These are phyloP conservation scores for Hemileia vastatrix DNA, from an alignment of 1,284 basidiomycete species.

Conservation along the genomic window DNA sequence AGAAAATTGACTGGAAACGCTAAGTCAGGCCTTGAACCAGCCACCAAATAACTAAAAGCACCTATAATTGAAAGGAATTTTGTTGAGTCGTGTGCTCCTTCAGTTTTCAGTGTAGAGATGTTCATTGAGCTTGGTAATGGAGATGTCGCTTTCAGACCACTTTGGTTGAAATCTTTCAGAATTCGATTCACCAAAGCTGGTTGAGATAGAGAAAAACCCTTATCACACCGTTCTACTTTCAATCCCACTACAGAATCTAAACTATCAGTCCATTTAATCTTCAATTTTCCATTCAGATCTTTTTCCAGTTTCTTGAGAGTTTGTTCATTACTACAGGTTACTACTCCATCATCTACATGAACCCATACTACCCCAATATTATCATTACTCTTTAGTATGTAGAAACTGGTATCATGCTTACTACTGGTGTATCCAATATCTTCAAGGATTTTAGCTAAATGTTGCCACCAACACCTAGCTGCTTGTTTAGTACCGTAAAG, in stretches of 20 bases:
- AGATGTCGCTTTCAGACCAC: too few species aligned
- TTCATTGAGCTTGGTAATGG: too few species aligned
- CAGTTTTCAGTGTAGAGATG: too few species aligned
- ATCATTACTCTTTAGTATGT: not conserved
- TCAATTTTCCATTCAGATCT: not conserved
- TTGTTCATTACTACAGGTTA: not conserved
- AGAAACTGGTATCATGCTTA: not conserved
- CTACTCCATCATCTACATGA: slow-evolving; percentile 1
- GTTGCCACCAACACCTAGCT: slow-evolving; percentile 5
- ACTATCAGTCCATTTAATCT: not conserved
- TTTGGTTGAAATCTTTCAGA: too few species aligned
- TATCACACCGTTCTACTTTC: not conserved
- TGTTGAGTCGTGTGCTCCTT: too few species aligned
- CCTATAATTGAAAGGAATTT: too few species aligned
- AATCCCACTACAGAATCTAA: not conserved
- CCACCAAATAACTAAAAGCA: too few species aligned
- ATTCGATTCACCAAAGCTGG: not conserved
- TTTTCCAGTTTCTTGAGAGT: not conserved
- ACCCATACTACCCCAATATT: not conserved
- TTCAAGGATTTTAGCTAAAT: not conserved
- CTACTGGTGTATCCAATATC: not conserved
- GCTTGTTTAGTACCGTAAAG: slow-evolving; percentile 1
- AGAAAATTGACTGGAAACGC: too few species aligned
- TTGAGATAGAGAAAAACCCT: not conserved
- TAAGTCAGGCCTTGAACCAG: too few species aligned